Conservation (phyloP, 2,329 filamentous ascomycete species). For the Fusarium acutatum region DNA sequence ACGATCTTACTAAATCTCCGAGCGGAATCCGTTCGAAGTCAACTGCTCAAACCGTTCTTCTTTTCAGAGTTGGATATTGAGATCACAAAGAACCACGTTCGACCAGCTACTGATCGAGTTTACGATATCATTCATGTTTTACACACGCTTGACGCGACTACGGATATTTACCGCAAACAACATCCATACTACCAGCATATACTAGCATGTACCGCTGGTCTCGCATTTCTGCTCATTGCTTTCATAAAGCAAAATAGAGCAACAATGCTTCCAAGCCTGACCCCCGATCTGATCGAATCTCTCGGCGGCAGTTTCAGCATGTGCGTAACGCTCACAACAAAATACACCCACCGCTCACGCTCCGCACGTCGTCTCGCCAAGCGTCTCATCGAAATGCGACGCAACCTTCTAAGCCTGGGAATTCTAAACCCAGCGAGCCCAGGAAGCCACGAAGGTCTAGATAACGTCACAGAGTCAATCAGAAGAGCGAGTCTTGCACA, state of each 20-base stretch:
- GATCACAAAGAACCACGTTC: constrained; percentile 17
- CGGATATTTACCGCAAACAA: constrained; percentile 22
- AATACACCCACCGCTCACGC: constrained; percentile 8
- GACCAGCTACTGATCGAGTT: constrained; percentile 14
- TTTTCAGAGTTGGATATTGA: constrained; percentile 25
- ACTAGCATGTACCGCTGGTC: constrained; percentile 9
- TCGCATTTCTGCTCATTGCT: constrained; percentile 19
- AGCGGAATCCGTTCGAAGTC: constrained; percentile 22
- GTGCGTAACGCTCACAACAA: constrained; percentile 13
- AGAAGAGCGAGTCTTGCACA: constrained; percentile 6
- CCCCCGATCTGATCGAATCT: constrained; percentile 11
- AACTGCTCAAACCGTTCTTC: constrained; percentile 20
- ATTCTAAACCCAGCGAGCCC: constrained; percentile 6
- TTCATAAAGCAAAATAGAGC: constrained; percentile 27
- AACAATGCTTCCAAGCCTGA: constrained; percentile 5
- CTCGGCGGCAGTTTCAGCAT: constrained; percentile 20
- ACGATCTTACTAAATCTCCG: constrained; percentile 18
- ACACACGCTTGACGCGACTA: background rate
- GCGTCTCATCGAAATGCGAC: constrained; percentile 16
- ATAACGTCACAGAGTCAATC: constrained; percentile 11
- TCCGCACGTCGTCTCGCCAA: constrained; percentile 17
- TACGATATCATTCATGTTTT: constrained; percentile 23
- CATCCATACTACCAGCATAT: constrained; percentile 27
- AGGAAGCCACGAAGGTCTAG: constrained; percentile 4
- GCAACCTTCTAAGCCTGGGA: constrained; percentile 1